Base-by-base conservation (phyloP, 768 basidiomycete species). In the Omphalotus guepiniiformis region DNA sequence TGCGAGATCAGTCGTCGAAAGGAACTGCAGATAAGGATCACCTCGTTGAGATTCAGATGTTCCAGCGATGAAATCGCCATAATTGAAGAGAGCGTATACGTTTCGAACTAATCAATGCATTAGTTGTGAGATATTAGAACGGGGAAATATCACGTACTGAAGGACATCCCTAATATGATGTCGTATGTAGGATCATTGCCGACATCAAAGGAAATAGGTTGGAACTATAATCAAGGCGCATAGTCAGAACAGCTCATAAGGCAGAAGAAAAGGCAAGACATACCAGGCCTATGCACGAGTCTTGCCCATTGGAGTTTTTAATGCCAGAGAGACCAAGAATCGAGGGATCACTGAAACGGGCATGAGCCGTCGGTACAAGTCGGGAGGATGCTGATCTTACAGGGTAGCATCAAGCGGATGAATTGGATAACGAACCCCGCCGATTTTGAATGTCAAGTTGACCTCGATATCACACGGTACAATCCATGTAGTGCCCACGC, bases 161-260 rank as follows among this genome's bases (percentile, higher is more conserved):
- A 87, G 7, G 78, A 73, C 82, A 87, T 87, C 47, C 86, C 86
- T 37, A 88, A 68, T 37, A 88, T 75, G 60, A 83, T 74, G 56
- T 87, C 85, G 52, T 72, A 87, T 23, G 61, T 69, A 23, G 74
- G 68, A 43, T 54, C 56, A 6, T 50, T 21, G 32, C 71, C 71
- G 34, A 64, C 59, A 40, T 74, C 68, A 39, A 73, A 78, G 6
- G 76, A 73, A 35, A 79, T 75, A 5, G 85, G 85, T 53, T 88
- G 86, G 67, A 87, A 88, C 85, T 86, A 49, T 18, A 21, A 36
- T 4, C 18, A 27, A 43, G n/a, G n/a, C n/a, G n/a, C 25, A 23
- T 12, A 22, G 34, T 32, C 15, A 21, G 21, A 18, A 48, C 19
- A 42, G 36, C 34, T 43, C 18, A 42, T 28, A 43, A 49, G 15